Percentiles rank a stretch among this genome's conserved stretches.
These are phyloP conservation scores for Lolium rigidum DNA, from an alignment of 176 grass and related monocot species.

Conservation along the genomic window DNA sequence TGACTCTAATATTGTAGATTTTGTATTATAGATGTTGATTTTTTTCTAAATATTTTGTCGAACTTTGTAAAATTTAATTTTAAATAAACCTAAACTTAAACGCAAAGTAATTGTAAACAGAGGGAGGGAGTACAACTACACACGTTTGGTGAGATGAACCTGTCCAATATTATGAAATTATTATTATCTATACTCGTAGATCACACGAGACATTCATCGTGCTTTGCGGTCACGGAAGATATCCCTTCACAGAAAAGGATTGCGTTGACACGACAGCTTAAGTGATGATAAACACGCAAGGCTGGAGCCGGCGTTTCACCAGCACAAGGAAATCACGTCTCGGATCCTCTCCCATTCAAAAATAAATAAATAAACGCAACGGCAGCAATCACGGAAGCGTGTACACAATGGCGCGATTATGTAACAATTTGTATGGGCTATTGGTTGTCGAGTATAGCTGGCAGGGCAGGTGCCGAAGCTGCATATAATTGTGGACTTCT, in stretches of 20 bases:
- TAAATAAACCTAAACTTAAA: no score
- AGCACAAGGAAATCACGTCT: not conserved
- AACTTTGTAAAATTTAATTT: no score
- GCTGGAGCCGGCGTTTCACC: not conserved
- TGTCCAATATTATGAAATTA: not conserved
- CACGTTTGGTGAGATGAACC: not conserved
- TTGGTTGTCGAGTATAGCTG: not conserved
- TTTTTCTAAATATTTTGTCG: no score
- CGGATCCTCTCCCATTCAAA: not conserved
- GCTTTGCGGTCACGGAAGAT: not conserved
- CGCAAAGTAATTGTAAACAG: no score
- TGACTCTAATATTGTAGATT: no score
- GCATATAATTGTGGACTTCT: not conserved
- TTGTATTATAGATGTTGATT: no score
- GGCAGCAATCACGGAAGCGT: not conserved
- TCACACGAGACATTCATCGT: not conserved
- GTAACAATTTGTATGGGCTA: conserved; percentile 36
- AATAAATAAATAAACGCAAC: not conserved
- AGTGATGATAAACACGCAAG: not conserved
- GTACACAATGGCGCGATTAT: not conserved
- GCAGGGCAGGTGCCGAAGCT: conserved; percentile 15
- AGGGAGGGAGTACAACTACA: not conserved
- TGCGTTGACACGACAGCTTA: not conserved
- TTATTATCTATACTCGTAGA: not conserved
- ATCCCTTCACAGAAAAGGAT: not conserved